Evolutionary conservation across 164 flowering plant species (phyloP).

Genomic region (Chimonanthus praecox): DNA sequence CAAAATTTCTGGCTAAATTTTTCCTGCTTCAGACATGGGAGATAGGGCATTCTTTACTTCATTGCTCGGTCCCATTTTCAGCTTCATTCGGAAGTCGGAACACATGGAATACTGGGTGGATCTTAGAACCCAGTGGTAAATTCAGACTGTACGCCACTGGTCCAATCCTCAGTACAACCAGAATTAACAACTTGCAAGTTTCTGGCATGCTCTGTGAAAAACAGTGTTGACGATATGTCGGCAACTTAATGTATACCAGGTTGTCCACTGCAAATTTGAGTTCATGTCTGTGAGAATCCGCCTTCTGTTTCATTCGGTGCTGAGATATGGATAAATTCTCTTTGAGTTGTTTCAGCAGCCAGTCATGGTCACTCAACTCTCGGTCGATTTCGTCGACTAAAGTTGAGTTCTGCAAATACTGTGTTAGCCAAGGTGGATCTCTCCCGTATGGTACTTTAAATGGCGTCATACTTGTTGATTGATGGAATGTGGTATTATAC

Average conservation of each 20-base stretch:
- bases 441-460: background rate
- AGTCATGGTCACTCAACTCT: background rate
- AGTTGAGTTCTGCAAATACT: background rate
- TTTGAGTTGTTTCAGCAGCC: background rate
- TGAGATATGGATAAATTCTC: background rate
- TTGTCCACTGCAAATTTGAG: constrained; percentile 6
- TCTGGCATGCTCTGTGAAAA: background rate
- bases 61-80: too few species aligned
- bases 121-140: background rate
- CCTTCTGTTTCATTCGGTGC: background rate
- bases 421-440: background rate
- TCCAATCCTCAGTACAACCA: background rate
- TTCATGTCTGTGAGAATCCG: background rate
- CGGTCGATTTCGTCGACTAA: too few species aligned
- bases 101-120: background rate
- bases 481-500: background rate
- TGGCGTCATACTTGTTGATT: background rate
- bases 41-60: too few species aligned
- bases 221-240: constrained; percentile 1
- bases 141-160: background rate
- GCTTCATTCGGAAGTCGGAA: background rate
- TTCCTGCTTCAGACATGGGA: too few species aligned
- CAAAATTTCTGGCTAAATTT: too few species aligned
- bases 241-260: constrained; percentile 11
- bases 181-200: too few species aligned